Conservation (phyloP, 768 basidiomycete genomes). For the Russula vinacea region DNA sequence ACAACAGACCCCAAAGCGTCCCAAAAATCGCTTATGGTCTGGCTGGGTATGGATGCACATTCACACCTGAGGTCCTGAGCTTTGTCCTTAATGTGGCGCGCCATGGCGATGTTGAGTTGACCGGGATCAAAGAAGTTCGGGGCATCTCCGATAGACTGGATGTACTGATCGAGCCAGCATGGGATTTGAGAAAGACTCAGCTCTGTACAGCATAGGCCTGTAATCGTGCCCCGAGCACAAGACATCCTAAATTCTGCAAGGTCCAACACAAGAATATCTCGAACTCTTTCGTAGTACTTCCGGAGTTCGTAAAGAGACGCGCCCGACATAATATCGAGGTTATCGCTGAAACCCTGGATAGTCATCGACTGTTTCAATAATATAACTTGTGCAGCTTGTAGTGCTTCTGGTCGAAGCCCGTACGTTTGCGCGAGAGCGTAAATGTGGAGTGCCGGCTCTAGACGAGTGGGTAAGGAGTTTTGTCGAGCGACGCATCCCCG, state of each 20-base stretch:
- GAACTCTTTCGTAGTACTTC: constrained; percentile 12
- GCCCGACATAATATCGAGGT: not conserved
- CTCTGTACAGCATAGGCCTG: not conserved
- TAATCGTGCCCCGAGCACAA: not conserved
- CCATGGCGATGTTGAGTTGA: not conserved
- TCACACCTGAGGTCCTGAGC: not conserved
- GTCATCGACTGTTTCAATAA: not conserved
- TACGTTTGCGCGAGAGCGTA: constrained; percentile 11
- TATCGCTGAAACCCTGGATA: not conserved
- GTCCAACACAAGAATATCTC: not conserved
- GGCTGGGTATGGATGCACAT: not conserved
- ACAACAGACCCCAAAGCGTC: not conserved
- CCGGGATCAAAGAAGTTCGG: constrained; percentile 2
- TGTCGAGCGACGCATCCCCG: not conserved
- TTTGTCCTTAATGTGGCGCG: not conserved
- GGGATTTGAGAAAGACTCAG: not conserved
- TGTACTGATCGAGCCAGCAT: constrained; percentile 4
- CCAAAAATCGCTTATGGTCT: constrained; percentile 5
- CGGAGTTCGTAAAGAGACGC: constrained; percentile 8
- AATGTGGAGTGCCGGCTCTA: not conserved
- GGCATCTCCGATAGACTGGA: not conserved
- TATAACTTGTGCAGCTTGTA: not conserved
- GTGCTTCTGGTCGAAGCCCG: not conserved
- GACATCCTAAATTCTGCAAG: not conserved
- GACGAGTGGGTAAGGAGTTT: not conserved